Evolutionary conservation across 106 monocot species (phyloP).

Genomic region (Platanthera guangdongensis): DNA sequence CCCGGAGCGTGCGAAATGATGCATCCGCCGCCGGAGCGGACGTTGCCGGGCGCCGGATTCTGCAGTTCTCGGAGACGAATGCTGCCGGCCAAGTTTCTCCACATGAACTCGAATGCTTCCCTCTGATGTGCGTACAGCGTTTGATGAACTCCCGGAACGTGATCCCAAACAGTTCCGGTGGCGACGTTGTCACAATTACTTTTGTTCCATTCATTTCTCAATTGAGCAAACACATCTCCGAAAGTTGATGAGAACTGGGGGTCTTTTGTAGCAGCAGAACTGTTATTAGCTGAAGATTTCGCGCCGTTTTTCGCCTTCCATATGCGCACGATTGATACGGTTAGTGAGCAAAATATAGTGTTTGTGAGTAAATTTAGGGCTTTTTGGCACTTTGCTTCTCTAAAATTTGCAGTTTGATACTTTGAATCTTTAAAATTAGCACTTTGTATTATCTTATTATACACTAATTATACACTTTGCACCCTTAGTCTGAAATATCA

Average conservation of each 20-base stretch:
- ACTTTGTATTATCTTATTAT: no score
- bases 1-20: constrained; percentile 87
- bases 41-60: background rate
- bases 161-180: constrained; percentile 71
- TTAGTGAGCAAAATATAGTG: no score
- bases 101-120: constrained; percentile 75
- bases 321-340: background rate
- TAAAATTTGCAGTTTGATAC: no score
- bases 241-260: background rate
- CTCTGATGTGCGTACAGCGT: constrained; percentile 53
- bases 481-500: no score
- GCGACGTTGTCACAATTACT: background rate
- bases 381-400: no score
- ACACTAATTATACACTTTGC: no score
- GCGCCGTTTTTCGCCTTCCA: constrained; percentile 25
- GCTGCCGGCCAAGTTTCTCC: constrained; percentile 35
- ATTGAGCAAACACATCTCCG: constrained; percentile 13
- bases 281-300: constrained; percentile 12
- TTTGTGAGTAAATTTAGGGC: no score
- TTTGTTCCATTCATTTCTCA: constrained; percentile 5
- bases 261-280: constrained; percentile 3
- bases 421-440: no score
- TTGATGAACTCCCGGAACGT: constrained; percentile 35
- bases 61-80: constrained; percentile 26
- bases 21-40: constrained; percentile 21